Evolutionary conservation across 495 filamentous ascomycete species (phyloP), one percentile per base, ranked within the genome.

Genomic region (Penicillium ochrochloron): DNA sequence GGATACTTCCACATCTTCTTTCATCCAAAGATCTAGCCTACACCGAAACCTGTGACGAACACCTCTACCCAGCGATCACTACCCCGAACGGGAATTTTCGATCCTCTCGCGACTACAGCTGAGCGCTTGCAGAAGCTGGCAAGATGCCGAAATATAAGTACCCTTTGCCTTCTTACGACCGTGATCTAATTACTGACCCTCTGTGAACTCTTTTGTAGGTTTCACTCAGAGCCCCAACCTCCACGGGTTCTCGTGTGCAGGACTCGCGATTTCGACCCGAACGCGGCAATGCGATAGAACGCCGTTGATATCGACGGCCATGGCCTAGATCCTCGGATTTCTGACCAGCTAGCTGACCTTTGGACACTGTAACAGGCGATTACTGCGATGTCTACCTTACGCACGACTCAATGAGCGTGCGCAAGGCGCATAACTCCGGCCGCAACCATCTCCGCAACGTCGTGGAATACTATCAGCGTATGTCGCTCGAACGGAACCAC

Each of bases 341-440:
- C 11, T 10, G 25, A 53, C n/a, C 48, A 58, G 15, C 56, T 44
- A 59, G 59, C 58, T 63, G 55, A 66, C 64, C 39, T 57, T 53
- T 15, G 10, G 46, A 59, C 44, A 41, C 51, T 69, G 77, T 66
- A 66, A 80, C 77, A 92, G 94, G 95, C 84, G 95, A 99, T 77
- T 99, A 98, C 83, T 99, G 95, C 86, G 95, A 99, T 89, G 96
- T 99, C 77, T 99, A 99, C 85, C 91, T 99, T 68, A 99, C 96
- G 62, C 95, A 99, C 84, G 96, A 99, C 88, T 96, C 92, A 15
- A 99, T 98, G 94, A 96, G 92, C 81, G 95, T 99, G 73, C 92
- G 95, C 72, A 97, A 97, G 80, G 95, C 95, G 17, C 95, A 99
- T 79, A 99, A 99, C 83, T 90, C 86, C 70, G 95, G 95, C 62